Evolutionary conservation across 2,329 filamentous ascomycete genomes (phyloP).

Genomic region (Ascochyta lentis): DNA sequence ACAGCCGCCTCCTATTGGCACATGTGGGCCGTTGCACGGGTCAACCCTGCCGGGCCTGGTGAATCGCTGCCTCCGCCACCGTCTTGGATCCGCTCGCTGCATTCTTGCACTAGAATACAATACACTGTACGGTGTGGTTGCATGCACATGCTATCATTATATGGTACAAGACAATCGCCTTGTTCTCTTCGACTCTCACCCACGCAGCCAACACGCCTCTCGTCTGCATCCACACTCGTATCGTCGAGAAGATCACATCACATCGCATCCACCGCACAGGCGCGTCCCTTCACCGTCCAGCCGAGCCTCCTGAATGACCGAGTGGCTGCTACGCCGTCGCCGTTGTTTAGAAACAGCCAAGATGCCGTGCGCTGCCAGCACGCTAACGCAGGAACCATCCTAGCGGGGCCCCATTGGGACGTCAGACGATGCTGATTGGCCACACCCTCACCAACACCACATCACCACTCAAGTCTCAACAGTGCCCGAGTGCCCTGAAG

Average conservation of each 20-base stretch:
- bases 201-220: not conserved
- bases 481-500: slow-evolving; percentile 5
- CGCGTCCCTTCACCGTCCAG: slow-evolving; percentile 1
- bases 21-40: slow-evolving; percentile 31
- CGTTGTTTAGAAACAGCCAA: slow-evolving; percentile 30
- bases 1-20: slow-evolving; percentile 32
- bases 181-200: not conserved
- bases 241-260: slow-evolving; percentile 4
- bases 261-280: slow-evolving; percentile 9
- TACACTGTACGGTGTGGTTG: slow-evolving; percentile 2
- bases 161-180: not conserved
- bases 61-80: slow-evolving; percentile 29
- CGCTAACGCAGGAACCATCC: slow-evolving; percentile 34
- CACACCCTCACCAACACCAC: slow-evolving; percentile 11
- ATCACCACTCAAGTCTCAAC: slow-evolving; percentile 21
- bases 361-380: slow-evolving; percentile 7
- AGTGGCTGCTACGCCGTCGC: slow-evolving; percentile 22
- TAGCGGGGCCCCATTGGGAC: not conserved
- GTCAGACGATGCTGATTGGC: slow-evolving; percentile 25
- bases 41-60: slow-evolving; percentile 20
- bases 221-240: slow-evolving; percentile 1
- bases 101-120: slow-evolving; percentile 15
- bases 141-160: not conserved
- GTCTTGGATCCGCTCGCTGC: slow-evolving; percentile 31
- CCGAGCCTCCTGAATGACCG: slow-evolving; percentile 20